Percentiles rank a stretch among this genome's conserved stretches.
Conservation (phyloP, 1,284 basidiomycete genomes). For the Heterobasidion occidentale region DNA sequence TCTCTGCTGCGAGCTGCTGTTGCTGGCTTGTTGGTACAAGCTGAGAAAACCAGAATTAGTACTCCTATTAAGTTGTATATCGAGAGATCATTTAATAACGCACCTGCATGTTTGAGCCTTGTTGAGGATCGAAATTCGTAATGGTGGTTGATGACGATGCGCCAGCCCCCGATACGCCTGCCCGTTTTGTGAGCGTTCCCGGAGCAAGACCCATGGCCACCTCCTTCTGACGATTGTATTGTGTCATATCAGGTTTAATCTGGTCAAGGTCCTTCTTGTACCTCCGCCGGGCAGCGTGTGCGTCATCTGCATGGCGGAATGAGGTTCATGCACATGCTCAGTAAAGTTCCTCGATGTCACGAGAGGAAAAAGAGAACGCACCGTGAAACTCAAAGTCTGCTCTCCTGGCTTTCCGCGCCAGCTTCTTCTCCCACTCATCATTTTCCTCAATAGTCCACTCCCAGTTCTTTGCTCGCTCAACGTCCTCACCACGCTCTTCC, state of each 20-base stretch:
- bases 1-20: constrained; percentile 66
- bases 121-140: constrained; percentile 42
- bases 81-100: constrained; percentile 5
- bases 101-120: constrained; percentile 33
- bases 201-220: constrained; percentile 68
- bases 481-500: constrained; percentile 76
- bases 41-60: constrained; percentile 19
- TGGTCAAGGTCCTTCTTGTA: constrained; percentile 89
- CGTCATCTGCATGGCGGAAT: constrained; percentile 56
- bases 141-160: constrained; percentile 29
- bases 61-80: too few species aligned
- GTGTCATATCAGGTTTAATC: constrained; percentile 80
- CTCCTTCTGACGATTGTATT: constrained; percentile 85
- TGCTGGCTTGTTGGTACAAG: constrained; percentile 48
- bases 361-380: constrained; percentile 26
- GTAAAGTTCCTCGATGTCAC: background rate
- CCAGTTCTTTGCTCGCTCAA: constrained; percentile 83
- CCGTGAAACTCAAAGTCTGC: constrained; percentile 80
- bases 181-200: constrained; percentile 42
- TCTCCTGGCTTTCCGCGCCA: constrained; percentile 64
- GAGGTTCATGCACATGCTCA: background rate
- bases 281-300: constrained; percentile 78
- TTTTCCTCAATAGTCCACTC: constrained; percentile 93
- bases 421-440: constrained; percentile 89
- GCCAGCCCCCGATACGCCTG: constrained; percentile 26